These are phyloP conservation scores for Neoboletus magnificus DNA, from an alignment of 768 basidiomycete genomes.

Conservation along the genomic window DNA sequence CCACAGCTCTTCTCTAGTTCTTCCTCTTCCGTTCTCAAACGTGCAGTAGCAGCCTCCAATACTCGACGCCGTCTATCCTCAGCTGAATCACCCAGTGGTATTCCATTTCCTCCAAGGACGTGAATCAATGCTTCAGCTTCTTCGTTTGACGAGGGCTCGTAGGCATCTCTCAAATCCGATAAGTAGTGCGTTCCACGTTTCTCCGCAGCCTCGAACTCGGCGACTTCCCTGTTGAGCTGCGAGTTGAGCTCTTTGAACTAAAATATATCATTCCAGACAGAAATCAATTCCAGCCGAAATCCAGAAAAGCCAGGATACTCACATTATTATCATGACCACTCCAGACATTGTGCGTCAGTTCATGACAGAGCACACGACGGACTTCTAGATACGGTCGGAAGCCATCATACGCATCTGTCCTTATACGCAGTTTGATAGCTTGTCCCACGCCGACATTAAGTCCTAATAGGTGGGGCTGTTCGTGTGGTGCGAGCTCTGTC, in stretches of 20 bases:
- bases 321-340: slow-evolving; percentile 72
- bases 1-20: slow-evolving; percentile 72
- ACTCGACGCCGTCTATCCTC: slow-evolving; percentile 57
- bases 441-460: slow-evolving; percentile 62
- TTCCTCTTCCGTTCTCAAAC: slow-evolving; percentile 63
- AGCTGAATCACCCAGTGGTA: slow-evolving; percentile 38
- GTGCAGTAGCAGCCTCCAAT: slow-evolving; percentile 58
- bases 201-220: slow-evolving; percentile 57
- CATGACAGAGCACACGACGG: slow-evolving; percentile 70
- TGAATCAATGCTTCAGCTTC: slow-evolving; percentile 53
- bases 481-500: slow-evolving; percentile 78
- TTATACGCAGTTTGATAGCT: slow-evolving; percentile 62
- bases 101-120: slow-evolving; percentile 50
- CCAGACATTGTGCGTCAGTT: slow-evolving; percentile 74
- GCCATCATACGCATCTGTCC: slow-evolving; percentile 71
- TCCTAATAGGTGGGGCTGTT: slow-evolving; percentile 66
- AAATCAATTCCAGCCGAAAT: neutral
- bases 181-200: slow-evolving; percentile 55
- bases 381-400: slow-evolving; percentile 64
- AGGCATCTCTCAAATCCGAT: slow-evolving; percentile 32
- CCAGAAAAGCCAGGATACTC: slow-evolving; percentile 21
- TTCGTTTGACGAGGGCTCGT: slow-evolving; percentile 53
- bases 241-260: slow-evolving; percentile 77
- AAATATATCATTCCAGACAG: slow-evolving; percentile 20
- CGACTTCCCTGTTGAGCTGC: slow-evolving; percentile 67